phyloP scores from a whole-genome alignment of 2,329 filamentous ascomycete genomes.

The Colletotrichum simmondsii region DNA sequence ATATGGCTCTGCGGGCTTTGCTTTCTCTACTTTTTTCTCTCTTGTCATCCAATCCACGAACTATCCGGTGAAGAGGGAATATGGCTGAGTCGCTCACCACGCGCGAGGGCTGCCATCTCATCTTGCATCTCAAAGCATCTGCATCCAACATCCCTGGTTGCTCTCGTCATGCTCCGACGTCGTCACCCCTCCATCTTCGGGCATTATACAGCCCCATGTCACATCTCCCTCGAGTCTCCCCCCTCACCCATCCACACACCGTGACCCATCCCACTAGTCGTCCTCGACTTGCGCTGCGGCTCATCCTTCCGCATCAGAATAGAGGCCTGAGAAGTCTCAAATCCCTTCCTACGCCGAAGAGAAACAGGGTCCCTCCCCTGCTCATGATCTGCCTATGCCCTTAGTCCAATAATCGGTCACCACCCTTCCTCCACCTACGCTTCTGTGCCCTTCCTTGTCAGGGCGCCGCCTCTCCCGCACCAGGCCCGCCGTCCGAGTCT shows the following conservation, averaged over 20 bases:
- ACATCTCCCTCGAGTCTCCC: not conserved
- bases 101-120: slow-evolving; percentile 28
- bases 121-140: slow-evolving; percentile 32
- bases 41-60: slow-evolving; percentile 26
- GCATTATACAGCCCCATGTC: slow-evolving; percentile 12
- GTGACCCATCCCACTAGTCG: not conserved
- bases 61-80: not conserved
- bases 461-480: slow-evolving; percentile 28
- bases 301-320: slow-evolving; percentile 11
- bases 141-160: slow-evolving; percentile 27
- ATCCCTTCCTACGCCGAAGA: not conserved
- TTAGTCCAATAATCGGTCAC: slow-evolving; percentile 23
- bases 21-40: not conserved
- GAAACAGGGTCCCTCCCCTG: slow-evolving; percentile 25
- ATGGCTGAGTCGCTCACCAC: slow-evolving; percentile 22
- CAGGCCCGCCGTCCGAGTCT: not conserved
- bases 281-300: slow-evolving; percentile 14
- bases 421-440: not conserved
- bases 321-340: slow-evolving; percentile 15
- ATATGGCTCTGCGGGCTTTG: slow-evolving; percentile 9
- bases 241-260: not conserved
- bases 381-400: slow-evolving; percentile 26
- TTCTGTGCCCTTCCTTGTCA: slow-evolving; percentile 16
- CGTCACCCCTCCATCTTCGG: slow-evolving; percentile 15
- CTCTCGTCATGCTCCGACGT: slow-evolving; percentile 16